Evolutionary conservation across 1,284 basidiomycete genomes (phyloP).

Genomic region (Trametes sp.): DNA sequence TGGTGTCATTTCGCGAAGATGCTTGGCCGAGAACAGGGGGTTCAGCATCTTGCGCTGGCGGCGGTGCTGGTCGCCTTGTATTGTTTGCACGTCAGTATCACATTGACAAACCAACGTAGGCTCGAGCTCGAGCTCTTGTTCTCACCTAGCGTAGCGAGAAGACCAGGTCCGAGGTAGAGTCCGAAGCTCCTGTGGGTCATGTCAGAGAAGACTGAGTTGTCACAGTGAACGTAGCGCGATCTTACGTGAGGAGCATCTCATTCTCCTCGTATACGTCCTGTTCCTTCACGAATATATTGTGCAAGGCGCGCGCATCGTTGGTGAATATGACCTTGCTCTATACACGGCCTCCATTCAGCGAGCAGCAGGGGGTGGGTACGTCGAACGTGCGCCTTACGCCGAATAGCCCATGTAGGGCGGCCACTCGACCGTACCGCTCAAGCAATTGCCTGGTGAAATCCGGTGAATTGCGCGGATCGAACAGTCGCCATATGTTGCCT

Average conservation of each 20-base stretch:
- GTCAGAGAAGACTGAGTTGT: background rate
- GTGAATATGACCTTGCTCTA: slow-evolving; percentile 17
- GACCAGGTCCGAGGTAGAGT: slow-evolving; percentile 15
- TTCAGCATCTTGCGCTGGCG: slow-evolving; percentile 19
- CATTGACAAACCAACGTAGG: background rate
- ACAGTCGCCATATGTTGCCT: background rate
- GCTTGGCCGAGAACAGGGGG: slow-evolving; percentile 12
- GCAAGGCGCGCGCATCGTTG: slow-evolving; percentile 39
- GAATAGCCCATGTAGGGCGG: background rate
- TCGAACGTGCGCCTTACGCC: background rate
- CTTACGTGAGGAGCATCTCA: slow-evolving; percentile 1
- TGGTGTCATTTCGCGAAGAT: slow-evolving; percentile 12
- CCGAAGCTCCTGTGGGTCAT: background rate
- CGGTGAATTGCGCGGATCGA: background rate
- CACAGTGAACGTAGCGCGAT: background rate
- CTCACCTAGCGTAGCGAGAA: slow-evolving; percentile 20
- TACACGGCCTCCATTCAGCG: too few relatives aligned
- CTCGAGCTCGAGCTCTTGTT: too few relatives aligned
- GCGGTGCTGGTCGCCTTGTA: slow-evolving; percentile 9
- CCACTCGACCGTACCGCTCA: background rate
- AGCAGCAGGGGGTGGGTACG: background rate
- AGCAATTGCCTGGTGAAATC: background rate
- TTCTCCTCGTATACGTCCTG: slow-evolving; percentile 40
- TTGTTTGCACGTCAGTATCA: background rate
- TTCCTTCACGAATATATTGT: slow-evolving; percentile 44